Evolutionary conservation across 116 monocot species (phyloP).

Genomic region (Papilionanthe hybrid): DNA sequence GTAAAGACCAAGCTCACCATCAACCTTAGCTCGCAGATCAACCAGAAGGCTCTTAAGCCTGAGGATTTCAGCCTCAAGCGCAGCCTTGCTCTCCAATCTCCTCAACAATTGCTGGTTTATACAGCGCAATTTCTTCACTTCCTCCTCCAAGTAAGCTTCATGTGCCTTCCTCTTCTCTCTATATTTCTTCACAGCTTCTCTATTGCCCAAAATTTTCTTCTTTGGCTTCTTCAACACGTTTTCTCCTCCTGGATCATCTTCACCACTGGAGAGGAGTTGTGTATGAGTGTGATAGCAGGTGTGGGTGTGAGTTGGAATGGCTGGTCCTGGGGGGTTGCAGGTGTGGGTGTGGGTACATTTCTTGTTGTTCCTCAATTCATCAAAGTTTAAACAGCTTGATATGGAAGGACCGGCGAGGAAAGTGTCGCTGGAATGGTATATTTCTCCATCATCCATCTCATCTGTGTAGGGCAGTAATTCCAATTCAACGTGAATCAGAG

Average conservation of each 20-base stretch:
- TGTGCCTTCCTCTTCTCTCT: slow-evolving; percentile 93
- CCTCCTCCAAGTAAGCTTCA: slow-evolving; percentile 69
- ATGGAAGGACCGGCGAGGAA: background rate
- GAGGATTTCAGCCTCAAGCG: slow-evolving; percentile 63
- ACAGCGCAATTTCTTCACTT: slow-evolving; percentile 52
- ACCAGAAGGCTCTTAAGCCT: slow-evolving; percentile 50
- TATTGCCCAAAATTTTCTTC: slow-evolving; percentile 52
- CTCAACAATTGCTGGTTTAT: slow-evolving; percentile 61
- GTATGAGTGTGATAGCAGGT: slow-evolving; percentile 78
- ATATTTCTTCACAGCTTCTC: slow-evolving; percentile 86
- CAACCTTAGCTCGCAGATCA: slow-evolving; percentile 61
- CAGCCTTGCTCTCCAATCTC: slow-evolving; percentile 54
- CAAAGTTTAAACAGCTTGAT: slow-evolving; percentile 22
- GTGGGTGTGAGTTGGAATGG: slow-evolving; percentile 52
- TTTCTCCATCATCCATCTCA: no score
- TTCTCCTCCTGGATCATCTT: slow-evolving; percentile 5
- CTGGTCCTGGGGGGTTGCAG: slow-evolving; percentile 80
- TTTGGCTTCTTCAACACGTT: slow-evolving; percentile 15
- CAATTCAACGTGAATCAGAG: no score
- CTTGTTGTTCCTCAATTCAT: slow-evolving; percentile 48
- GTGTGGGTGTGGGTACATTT: slow-evolving; percentile 91
- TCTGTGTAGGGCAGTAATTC: no score
- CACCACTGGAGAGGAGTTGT: slow-evolving; percentile 25
- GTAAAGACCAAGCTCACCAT: slow-evolving; percentile 52
- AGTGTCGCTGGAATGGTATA: no score